phyloP scores from a whole-genome alignment of 2,329 filamentous ascomycete species.

The Lachnellula cervina region DNA sequence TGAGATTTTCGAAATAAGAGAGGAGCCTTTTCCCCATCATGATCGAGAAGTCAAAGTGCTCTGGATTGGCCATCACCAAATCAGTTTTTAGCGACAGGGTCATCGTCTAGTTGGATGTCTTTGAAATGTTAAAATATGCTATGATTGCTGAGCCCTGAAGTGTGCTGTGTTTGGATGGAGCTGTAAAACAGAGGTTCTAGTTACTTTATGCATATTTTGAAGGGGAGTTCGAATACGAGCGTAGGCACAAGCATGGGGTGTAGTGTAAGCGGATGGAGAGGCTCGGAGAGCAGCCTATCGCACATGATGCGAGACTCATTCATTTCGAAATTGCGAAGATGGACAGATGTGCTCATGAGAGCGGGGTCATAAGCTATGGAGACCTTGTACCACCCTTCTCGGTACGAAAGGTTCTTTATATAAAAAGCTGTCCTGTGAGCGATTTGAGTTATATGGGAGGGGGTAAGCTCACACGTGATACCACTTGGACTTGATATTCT shows the following conservation, averaged over 20 bases:
- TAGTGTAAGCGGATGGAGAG: neutral
- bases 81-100: neutral
- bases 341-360: neutral
- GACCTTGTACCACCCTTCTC: neutral
- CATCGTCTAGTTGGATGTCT: neutral
- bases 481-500: neutral
- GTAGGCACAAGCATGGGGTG: neutral
- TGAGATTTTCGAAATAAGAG: neutral
- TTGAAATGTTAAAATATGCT: neutral
- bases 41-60: neutral
- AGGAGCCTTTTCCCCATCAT: neutral
- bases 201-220: neutral
- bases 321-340: neutral
- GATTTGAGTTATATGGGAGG: neutral
- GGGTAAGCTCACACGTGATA: neutral
- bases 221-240: neutral
- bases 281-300: neutral
- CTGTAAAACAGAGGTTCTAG: neutral
- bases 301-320: neutral
- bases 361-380: neutral
- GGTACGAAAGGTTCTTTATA: neutral
- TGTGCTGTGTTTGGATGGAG: neutral
- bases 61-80: neutral
- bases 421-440: neutral
- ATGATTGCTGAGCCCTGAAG: neutral